These are phyloP conservation scores for Gracilaria vermiculophylla DNA, from an alignment of 23 red algal genomes.

Conservation along the genomic window DNA sequence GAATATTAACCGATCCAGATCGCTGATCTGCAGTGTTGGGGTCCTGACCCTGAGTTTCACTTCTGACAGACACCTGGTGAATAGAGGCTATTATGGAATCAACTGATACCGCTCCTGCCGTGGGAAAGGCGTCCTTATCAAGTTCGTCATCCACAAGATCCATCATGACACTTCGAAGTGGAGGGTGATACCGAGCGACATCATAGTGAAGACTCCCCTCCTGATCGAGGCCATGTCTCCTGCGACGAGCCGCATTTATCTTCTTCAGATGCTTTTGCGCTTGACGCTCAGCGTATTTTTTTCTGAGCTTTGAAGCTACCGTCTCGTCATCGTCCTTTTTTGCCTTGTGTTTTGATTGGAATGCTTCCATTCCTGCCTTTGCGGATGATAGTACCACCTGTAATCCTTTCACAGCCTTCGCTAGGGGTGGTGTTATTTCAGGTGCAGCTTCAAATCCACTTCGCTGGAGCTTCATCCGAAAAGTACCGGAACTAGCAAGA, in stretches of 20 bases:
- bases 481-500: conserved; percentile 47
- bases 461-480: conserved; percentile 25
- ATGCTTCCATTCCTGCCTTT: conserved; percentile 12
- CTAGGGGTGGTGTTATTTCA: neutral
- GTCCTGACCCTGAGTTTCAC: neutral
- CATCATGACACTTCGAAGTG: conserved; percentile 67
- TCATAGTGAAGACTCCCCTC: conserved; percentile 61
- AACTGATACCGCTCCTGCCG: conserved; percentile 50
- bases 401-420: conserved; percentile 29
- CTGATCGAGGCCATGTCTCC: conserved; percentile 31
- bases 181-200: conserved; percentile 70
- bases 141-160: conserved; percentile 72
- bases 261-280: conserved; percentile 32
- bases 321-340: conserved; percentile 21
- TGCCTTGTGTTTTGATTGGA: neutral
- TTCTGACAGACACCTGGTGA: neutral
- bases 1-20: conserved; percentile 14
- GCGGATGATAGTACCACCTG: conserved; percentile 18
- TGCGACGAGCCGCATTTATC: conserved; percentile 26
- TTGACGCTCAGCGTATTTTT: conserved; percentile 51
- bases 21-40: neutral
- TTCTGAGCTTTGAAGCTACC: conserved; percentile 33
- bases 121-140: conserved; percentile 44
- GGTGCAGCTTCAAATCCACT: neutral
- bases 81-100: conserved; percentile 65